Evolutionary conservation across 495 filamentous ascomycete species (phyloP).

Genomic region (Trichoderma erinaceum): DNA sequence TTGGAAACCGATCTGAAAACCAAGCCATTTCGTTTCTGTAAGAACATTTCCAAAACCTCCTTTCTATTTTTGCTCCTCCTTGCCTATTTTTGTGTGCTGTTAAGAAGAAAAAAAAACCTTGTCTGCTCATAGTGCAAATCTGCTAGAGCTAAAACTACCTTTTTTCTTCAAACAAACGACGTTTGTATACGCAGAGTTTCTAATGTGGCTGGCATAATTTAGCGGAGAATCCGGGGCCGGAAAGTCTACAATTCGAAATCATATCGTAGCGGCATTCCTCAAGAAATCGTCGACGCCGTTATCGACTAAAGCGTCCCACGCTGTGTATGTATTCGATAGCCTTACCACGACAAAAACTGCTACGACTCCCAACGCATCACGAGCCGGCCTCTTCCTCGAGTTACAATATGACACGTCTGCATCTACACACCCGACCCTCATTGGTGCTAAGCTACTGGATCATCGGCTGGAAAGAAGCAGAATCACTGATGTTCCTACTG

Average conservation of each 20-base stretch:
- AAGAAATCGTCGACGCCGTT: conserved; percentile 85
- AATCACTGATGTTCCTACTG: conserved; percentile 84
- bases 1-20: conserved; percentile 87
- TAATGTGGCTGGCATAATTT: conserved; percentile 9
- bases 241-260: conserved; percentile 88
- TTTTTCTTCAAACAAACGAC: too few species aligned
- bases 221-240: conserved; percentile 94
- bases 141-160: too few species aligned
- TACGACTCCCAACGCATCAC: conserved; percentile 90
- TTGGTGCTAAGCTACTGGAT: conserved; percentile 91
- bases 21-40: conserved; percentile 90
- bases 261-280: conserved; percentile 75
- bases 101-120: too few species aligned
- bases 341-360: conserved; percentile 96
- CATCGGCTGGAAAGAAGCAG: conserved; percentile 86
- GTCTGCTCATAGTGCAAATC: too few species aligned
- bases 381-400: conserved; percentile 90
- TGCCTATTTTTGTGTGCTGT: not conserved
- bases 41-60: conserved; percentile 25
- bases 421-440: conserved; percentile 69
- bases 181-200: conserved; percentile 21
- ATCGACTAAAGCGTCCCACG: conserved; percentile 85
- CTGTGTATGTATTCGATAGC: conserved; percentile 89
- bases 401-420: conserved; percentile 91
- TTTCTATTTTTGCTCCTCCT: not conserved